Evolutionary conservation across 345 rosid species (phyloP).

Genomic region (Gossypium longicalyx): DNA sequence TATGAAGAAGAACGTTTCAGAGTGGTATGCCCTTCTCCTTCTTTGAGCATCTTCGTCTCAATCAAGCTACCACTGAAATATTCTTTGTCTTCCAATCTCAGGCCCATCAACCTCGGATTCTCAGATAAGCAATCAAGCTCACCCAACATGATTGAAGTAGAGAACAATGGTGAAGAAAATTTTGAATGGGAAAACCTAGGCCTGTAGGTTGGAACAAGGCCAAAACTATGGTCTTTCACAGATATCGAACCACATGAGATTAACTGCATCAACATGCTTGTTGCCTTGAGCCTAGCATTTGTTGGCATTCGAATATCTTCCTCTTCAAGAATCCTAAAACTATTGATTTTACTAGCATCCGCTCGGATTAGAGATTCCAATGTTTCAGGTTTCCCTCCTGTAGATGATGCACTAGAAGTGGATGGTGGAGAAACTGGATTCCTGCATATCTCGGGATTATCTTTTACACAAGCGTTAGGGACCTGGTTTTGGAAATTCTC

Average conservation of each 20-base stretch:
- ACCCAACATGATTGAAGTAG: constrained; percentile 65
- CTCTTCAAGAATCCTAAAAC: constrained; percentile 81
- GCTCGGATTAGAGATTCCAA: constrained; percentile 90
- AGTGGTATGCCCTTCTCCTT: constrained; percentile 39
- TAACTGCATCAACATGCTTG: constrained; percentile 80
- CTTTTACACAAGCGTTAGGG: constrained; percentile 30
- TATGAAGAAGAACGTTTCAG: constrained; percentile 93
- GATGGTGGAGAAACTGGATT: constrained; percentile 59
- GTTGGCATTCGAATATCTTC: constrained; percentile 64
- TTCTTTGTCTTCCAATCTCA: constrained; percentile 80
- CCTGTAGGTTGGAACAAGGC: constrained; percentile 72
- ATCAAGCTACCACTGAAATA: constrained; percentile 92
- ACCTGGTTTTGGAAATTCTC: constrained; percentile 29
- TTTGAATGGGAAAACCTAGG: constrained; percentile 73
- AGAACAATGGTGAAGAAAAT: constrained; percentile 60
- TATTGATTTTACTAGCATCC: constrained; percentile 79
- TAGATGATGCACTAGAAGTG: constrained; percentile 63
- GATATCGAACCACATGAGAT: constrained; percentile 95
- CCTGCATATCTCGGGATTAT: constrained; percentile 43
- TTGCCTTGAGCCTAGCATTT: constrained; percentile 63
- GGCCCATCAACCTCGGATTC: constrained; percentile 66
- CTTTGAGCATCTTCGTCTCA: constrained; percentile 59
- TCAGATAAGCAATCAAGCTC: constrained; percentile 81
- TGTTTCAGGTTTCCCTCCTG: constrained; percentile 71
- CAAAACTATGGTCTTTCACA: constrained; percentile 84